Conservation (phyloP, 805 yeast genomes). For the Saccharomycopsis fibuligera region DNA sequence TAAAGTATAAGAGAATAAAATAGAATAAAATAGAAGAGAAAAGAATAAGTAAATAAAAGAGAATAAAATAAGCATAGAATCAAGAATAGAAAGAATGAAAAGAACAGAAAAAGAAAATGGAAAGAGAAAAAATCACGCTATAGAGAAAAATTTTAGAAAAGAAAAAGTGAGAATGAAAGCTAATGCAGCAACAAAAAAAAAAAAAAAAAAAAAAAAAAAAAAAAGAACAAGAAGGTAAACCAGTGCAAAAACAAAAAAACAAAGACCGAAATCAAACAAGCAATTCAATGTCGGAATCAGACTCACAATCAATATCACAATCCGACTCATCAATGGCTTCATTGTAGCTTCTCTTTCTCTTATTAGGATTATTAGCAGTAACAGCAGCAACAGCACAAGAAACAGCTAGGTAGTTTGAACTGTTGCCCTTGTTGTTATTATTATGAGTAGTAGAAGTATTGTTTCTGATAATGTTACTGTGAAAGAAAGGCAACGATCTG, state of each 20-base stretch:
- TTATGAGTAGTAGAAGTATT: too few relatives aligned
- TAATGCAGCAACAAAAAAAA: background rate
- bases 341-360: slow-evolving; percentile 7
- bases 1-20: background rate
- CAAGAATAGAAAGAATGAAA: background rate
- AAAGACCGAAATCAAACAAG: background rate
- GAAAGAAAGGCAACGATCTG: too few relatives aligned
- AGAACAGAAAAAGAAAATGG: background rate
- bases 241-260: background rate
- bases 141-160: background rate
- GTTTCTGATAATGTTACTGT: too few relatives aligned
- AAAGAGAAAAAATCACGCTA: background rate
- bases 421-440: too few relatives aligned
- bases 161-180: background rate
- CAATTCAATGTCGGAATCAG: slow-evolving; percentile 6
- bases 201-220: background rate
- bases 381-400: too few relatives aligned
- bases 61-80: background rate
- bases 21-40: background rate
- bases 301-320: slow-evolving; percentile 1
- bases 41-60: background rate
- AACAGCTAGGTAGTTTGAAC: too few relatives aligned
- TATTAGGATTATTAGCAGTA: too few relatives aligned
- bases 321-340: background rate
- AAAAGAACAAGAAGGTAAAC: background rate